Base-by-base conservation (phyloP, 108 stramenopile genomes). In the Pseudonitzschia pungens region DNA sequence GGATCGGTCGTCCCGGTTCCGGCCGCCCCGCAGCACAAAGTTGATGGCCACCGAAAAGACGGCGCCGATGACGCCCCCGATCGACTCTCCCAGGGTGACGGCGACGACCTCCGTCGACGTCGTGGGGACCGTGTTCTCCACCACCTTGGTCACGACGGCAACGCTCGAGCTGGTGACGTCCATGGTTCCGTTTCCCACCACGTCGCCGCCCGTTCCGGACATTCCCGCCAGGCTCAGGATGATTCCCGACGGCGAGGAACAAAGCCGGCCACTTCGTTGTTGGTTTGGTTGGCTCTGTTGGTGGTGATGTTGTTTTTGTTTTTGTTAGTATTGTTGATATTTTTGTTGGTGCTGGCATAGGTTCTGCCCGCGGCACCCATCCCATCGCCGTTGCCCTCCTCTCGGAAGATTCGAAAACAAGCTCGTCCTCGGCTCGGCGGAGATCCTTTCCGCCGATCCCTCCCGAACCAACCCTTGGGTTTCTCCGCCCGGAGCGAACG, bases 21-120 rank as follows among this genome's bases (percentile, higher is more conserved):
- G 15, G 20, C 33, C 43, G 27, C 60, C 41, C 42, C 54, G 18
- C 33, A 31, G 28, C 18, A 68, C 16, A 2, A 41, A 29, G 28
- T 27, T 59, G 0, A 72, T 65, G 22, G 32, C 33, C 16, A 68
- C 66, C 9, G 75, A 62, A n/a, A 56, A 40, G 4, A 36, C 27
- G 76, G 86, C 89, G 18, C 87, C 87, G 18, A 87, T 81, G 27
- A 85, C 68, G 48, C 89, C 92, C 27, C 84, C 89, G 27, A 90
- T 77, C 14, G 80, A 81, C 76, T 93, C 92, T 40, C 92, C 92
- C 15, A 93, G 68, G 26, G 83, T 81, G n/a, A 83, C 79, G 22
- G 89, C 75, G 29, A 90, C 77, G 21, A 88, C 75, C 73, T 89
- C 92, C 14, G 86, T 82, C 0, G 89, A 84, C 58, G 65, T 82